These are phyloP conservation scores for Taxawa tesnikishii DNA, from an alignment of 2,329 filamentous ascomycete species.

Conservation along the genomic window DNA sequence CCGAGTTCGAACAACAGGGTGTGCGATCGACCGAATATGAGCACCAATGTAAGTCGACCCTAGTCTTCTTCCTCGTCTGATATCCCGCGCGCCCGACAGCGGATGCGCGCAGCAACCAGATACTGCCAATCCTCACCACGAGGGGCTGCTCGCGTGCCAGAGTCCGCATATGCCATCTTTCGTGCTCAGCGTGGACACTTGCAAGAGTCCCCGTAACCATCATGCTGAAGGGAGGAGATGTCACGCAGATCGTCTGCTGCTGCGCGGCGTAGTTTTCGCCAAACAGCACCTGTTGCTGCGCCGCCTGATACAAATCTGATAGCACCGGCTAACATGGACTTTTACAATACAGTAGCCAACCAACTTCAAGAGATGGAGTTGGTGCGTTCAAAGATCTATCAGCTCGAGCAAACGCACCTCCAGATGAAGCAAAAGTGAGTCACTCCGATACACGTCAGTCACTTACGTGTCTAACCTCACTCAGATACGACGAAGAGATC, in stretches of 20 bases:
- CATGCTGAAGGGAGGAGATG: no score
- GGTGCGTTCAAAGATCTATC: slow-evolving; percentile 84
- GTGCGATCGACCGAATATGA: slow-evolving; percentile 79
- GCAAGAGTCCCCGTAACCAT: no score
- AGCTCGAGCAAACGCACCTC: slow-evolving; percentile 81
- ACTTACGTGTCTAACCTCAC: slow-evolving; percentile 10
- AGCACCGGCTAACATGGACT: slow-evolving; percentile 6
- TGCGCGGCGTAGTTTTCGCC: no score
- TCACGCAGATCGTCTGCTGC: no score
- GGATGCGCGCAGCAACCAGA: no score
- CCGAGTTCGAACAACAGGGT: slow-evolving; percentile 70
- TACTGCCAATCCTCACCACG: no score
- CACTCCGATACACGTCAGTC: slow-evolving; percentile 1
- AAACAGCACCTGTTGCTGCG: neutral
- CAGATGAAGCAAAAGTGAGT: slow-evolving; percentile 83
- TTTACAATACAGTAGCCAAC: slow-evolving; percentile 53
- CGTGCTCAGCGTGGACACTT: no score
- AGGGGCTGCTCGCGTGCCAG: no score
- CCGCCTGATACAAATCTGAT: no score
- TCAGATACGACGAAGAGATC: slow-evolving; percentile 89
- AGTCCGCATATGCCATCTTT: no score
- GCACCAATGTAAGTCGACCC: slow-evolving; percentile 66
- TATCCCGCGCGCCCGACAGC: no score
- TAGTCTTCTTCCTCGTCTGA: slow-evolving; percentile 1
- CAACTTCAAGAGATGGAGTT: slow-evolving; percentile 94